Evolutionary conservation across 2,329 filamentous ascomycete species (phyloP), one percentile per base, ranked within the genome.

Genomic region (Alternaria brassicicola): DNA sequence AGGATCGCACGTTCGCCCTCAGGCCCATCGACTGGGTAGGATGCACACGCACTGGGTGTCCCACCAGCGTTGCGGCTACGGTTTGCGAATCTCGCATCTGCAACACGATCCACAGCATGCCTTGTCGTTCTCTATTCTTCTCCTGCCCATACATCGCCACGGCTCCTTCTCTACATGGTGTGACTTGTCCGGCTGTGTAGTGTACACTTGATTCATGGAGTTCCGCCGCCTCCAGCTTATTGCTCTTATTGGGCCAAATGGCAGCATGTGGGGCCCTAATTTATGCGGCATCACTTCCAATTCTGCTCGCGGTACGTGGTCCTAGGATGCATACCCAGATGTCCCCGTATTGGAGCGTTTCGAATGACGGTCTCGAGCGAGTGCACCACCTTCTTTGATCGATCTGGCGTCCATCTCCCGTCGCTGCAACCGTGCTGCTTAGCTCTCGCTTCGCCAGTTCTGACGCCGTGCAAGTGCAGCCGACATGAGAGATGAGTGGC

Each of bases 241-340:
- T 21, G 9, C 21, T 39, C 49, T 47, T 57, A 60, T 62, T 51
- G 57, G 50, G 35, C 9, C 41, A 21, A n/a, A 35, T 17, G 41
- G 42, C 23, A 39, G 45, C 30, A 41, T 59, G 59, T 53, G 58
- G 63, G 57, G 57, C 50, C 39, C 61, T 55, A 58, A 59, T 64
- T 57, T 52, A 62, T 46, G 63, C 59, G 25, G 53, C 39, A 52
- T 58, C 42, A 49, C 31, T 28, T 42, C 42, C 45, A 53, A 33
- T 25, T 49, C 38, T 43, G 21, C 45, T 48, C 43, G 56, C 31
- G 28, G 50, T 56, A 48, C 28, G 26, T 61, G 6, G 36, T 21
- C 33, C 21, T 28, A 55, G 38, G 50, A 43, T 45, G 52, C 19
- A 17, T 26, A 50, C 17, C 33, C 23, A 23, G 31, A 46, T 19